These are phyloP conservation scores for Fraxinus ornus DNA, from an alignment of 305 asterid genomes.

Conservation along the genomic window DNA sequence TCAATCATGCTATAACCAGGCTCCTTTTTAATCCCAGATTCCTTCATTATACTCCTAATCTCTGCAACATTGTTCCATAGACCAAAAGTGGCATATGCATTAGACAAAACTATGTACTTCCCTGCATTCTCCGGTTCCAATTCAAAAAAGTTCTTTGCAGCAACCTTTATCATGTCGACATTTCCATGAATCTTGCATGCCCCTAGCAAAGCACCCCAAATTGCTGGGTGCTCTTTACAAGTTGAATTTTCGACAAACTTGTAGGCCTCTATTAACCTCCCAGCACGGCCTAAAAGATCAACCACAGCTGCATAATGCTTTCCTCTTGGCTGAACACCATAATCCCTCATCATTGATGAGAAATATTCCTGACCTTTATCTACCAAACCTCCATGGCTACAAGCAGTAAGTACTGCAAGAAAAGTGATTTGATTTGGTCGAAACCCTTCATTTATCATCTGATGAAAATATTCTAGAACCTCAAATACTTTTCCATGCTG, in stretches of 20 bases:
- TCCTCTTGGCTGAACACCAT: conserved; percentile 66
- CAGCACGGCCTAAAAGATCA: conserved; percentile 84
- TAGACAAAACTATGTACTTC: conserved; percentile 75
- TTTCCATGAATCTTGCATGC: conserved; percentile 80
- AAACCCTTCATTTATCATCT: conserved; percentile 78
- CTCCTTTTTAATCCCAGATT: conserved; percentile 69
- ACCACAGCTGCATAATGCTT: conserved; percentile 80
- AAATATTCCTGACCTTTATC: conserved; percentile 67
- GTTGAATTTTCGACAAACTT: conserved; percentile 53
- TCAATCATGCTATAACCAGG: conserved; percentile 96
- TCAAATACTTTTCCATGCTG: conserved; percentile 67
- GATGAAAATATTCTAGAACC: conserved; percentile 57
- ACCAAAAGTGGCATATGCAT: conserved; percentile 82
- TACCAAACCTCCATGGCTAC: conserved; percentile 84
- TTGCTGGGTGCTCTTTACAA: conserved; percentile 68
- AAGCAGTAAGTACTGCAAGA: conserved; percentile 84
- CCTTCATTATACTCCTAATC: conserved; percentile 75
- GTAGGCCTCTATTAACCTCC: conserved; percentile 77
- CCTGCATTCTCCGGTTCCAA: conserved; percentile 82
- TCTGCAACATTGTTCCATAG: conserved; percentile 85
- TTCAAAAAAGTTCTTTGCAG: conserved; percentile 74
- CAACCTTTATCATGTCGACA: conserved; percentile 63
- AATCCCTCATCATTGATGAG: conserved; percentile 66
- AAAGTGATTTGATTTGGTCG: conserved; percentile 80
- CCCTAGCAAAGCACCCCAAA: conserved; percentile 89